These are phyloP conservation scores for Aspergillus proliferans DNA, from an alignment of 2,329 filamentous ascomycete genomes.

Conservation along the genomic window DNA sequence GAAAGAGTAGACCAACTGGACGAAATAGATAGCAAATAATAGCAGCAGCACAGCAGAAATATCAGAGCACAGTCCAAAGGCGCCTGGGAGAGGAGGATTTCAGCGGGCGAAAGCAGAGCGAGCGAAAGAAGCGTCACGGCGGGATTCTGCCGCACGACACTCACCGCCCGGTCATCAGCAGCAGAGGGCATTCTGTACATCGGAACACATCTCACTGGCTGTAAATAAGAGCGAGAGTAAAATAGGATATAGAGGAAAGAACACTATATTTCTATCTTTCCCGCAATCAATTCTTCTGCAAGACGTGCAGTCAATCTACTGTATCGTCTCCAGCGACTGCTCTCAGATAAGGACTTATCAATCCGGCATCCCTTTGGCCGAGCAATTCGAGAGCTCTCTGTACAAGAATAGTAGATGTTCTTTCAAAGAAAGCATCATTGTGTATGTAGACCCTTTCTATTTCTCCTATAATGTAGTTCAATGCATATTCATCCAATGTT, in stretches of 20 bases:
- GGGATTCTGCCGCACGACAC: constrained; percentile 17
- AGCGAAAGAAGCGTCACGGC: constrained; percentile 21
- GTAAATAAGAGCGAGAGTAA: too few species aligned
- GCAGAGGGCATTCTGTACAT: not conserved
- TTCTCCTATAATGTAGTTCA: not conserved
- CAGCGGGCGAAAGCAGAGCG: constrained; percentile 17
- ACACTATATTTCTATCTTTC: not conserved
- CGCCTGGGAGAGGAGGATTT: constrained; percentile 3
- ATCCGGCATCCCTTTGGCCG: not conserved
- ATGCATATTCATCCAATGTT: not conserved
- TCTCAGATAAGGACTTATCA: not conserved
- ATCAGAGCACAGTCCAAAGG: constrained; percentile 11
- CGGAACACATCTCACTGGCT: too few species aligned
- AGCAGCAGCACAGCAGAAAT: constrained; percentile 3
- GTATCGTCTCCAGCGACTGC: not conserved
- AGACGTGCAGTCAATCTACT: not conserved
- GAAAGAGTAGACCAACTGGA: constrained; percentile 3
- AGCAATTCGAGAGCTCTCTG: not conserved
- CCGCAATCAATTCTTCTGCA: not conserved
- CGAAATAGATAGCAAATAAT: not conserved
- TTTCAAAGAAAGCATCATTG: not conserved
- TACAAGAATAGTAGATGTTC: not conserved
- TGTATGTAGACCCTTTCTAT: not conserved
- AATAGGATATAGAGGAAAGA: not conserved
- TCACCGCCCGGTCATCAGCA: constrained; percentile 15